phyloP scores from a whole-genome alignment of 768 basidiomycete species.

The Boletellus sp. region DNA sequence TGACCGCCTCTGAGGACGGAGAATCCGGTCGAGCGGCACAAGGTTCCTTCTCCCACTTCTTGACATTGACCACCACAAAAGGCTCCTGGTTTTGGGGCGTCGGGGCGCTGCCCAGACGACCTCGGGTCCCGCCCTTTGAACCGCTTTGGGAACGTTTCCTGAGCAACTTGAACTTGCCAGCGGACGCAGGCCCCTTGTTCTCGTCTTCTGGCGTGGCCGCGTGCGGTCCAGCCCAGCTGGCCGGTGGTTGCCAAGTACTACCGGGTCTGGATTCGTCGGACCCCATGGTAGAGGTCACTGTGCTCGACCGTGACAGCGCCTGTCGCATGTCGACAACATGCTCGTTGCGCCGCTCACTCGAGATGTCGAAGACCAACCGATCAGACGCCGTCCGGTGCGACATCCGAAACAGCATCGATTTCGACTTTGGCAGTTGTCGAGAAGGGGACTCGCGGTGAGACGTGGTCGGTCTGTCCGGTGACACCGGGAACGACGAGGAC shows the following conservation, averaged over 20 bases:
- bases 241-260: constrained; percentile 23
- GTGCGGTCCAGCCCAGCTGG: constrained; percentile 23
- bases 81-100: neutral
- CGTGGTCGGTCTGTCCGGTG: neutral
- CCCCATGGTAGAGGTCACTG: neutral
- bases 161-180: neutral
- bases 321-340: neutral
- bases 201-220: neutral
- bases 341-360: neutral
- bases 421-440: neutral
- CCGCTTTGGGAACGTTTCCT: constrained; percentile 1
- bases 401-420: neutral
- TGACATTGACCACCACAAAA: neutral
- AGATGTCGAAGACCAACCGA: neutral
- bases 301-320: neutral
- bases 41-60: neutral
- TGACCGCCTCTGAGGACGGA: neutral
- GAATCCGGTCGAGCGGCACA: neutral
- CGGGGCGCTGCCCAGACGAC: neutral
- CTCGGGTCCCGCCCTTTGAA: neutral
- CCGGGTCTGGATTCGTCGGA: neutral
- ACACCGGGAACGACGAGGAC: neutral
- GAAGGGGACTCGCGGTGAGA: neutral
- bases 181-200: neutral
- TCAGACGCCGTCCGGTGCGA: neutral